These are phyloP conservation scores for Xylariaceae sp. DNA, from an alignment of 2,329 filamentous ascomycete genomes.

Conservation along the genomic window DNA sequence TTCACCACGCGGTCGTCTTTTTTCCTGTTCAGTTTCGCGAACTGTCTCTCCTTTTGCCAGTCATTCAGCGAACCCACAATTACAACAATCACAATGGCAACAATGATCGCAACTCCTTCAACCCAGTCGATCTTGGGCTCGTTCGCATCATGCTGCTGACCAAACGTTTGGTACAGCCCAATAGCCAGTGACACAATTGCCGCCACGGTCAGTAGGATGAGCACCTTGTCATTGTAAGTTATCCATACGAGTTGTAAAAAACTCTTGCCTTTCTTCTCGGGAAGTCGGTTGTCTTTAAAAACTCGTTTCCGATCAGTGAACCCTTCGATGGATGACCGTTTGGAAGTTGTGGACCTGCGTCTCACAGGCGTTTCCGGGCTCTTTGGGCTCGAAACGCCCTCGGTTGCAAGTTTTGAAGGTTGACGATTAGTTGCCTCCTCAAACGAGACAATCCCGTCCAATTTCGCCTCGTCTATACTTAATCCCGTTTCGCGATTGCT, in stretches of 20 bases:
- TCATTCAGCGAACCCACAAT: constrained; percentile 74
- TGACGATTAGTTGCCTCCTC: constrained; percentile 57
- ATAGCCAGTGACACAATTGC: constrained; percentile 70
- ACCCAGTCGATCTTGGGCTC: constrained; percentile 69
- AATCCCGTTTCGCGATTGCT: constrained; percentile 70
- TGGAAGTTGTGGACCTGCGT: constrained; percentile 16
- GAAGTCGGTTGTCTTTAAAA: constrained; percentile 68
- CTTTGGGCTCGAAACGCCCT: constrained; percentile 26
- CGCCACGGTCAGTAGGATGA: constrained; percentile 67
- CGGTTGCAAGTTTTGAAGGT: constrained; percentile 31
- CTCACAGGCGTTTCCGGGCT: constrained; percentile 20
- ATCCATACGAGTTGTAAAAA: constrained; percentile 74
- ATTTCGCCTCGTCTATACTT: constrained; percentile 66
- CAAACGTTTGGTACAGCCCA: constrained; percentile 72
- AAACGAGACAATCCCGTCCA: constrained; percentile 67
- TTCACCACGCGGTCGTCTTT: constrained; percentile 74
- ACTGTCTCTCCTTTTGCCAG: constrained; percentile 76
- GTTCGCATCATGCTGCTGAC: constrained; percentile 46
- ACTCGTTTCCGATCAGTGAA: constrained; percentile 66
- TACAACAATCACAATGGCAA: constrained; percentile 74
- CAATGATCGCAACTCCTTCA: constrained; percentile 77
- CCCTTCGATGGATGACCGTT: constrained; percentile 26
- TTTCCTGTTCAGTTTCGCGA: constrained; percentile 73
- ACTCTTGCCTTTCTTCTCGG: constrained; percentile 70
- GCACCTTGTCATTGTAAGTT: constrained; percentile 78